These are phyloP conservation scores for Vigna angularis DNA, from an alignment of 306 rosid genomes.

Conservation along the genomic window DNA sequence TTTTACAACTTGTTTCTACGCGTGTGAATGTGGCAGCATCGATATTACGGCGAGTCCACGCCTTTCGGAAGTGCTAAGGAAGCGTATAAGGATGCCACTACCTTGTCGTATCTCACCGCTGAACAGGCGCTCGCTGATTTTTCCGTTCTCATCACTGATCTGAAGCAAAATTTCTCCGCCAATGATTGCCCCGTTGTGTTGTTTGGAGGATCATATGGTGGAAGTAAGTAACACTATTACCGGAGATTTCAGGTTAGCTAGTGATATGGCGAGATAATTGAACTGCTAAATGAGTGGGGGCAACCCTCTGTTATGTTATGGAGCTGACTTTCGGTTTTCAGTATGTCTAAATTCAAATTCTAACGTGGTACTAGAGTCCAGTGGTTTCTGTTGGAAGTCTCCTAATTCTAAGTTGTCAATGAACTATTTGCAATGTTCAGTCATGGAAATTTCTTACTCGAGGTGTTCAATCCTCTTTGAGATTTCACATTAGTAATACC, in stretches of 20 bases:
- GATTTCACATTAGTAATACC: background rate
- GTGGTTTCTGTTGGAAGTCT: background rate
- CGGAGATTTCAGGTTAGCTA: background rate
- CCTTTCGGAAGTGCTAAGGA: constrained; percentile 69
- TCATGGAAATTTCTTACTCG: too few species aligned
- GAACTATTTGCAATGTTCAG: background rate
- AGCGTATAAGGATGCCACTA: constrained; percentile 78
- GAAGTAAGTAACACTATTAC: constrained; percentile 59
- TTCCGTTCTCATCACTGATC: constrained; percentile 63
- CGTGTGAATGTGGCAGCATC: constrained; percentile 58
- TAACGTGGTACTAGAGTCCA: too few species aligned
- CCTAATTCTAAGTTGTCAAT: background rate
- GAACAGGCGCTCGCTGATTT: constrained; percentile 85
- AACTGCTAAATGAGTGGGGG: background rate
- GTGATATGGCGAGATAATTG: background rate
- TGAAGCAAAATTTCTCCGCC: constrained; percentile 69
- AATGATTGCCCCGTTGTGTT: constrained; percentile 74
- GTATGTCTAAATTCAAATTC: background rate
- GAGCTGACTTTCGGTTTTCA: background rate
- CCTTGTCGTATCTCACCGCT: constrained; percentile 68
- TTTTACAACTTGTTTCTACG: background rate
- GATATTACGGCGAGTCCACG: constrained; percentile 82
- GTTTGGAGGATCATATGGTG: constrained; percentile 95
- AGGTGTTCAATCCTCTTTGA: too few species aligned
- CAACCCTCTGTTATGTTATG: background rate